A percentile compares a stretch with the other conserved stretches of the same genome.
Evolutionary conservation across 2,329 filamentous ascomycete species (phyloP).

Genomic region (Alternaria incomplexa): DNA sequence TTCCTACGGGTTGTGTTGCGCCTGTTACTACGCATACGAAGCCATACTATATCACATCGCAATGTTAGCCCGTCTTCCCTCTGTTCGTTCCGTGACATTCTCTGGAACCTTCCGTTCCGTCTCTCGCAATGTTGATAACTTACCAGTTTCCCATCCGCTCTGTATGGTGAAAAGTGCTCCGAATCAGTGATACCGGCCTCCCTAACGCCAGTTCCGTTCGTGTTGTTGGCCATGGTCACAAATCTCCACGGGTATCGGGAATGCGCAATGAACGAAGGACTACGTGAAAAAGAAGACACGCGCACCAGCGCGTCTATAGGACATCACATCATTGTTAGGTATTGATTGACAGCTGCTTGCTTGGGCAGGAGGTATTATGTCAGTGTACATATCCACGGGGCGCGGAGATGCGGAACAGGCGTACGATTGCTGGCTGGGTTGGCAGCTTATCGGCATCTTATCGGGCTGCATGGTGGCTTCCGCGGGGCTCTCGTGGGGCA

Average conservation of each 20-base stretch:
- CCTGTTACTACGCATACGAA: slow-evolving; percentile 71
- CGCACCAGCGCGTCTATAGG: slow-evolving; percentile 16
- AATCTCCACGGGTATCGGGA: not conserved
- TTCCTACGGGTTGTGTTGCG: slow-evolving; percentile 65
- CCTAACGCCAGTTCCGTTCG: slow-evolving; percentile 7
- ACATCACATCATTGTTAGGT: slow-evolving; percentile 49
- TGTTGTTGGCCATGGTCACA: not conserved
- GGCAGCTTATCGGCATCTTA: slow-evolving; percentile 10
- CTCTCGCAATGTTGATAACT: slow-evolving; percentile 10
- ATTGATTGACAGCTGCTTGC: slow-evolving; percentile 8
- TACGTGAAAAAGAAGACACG: not conserved
- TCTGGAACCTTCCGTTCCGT: no score
- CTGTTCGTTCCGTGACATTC: no score
- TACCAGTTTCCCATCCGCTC: slow-evolving; percentile 64
- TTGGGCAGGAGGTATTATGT: slow-evolving; percentile 14
- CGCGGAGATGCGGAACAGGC: slow-evolving; percentile 42
- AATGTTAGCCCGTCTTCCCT: no score
- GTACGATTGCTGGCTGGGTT: not conserved
- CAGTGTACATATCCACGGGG: slow-evolving; percentile 42
- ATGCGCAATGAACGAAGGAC: not conserved
- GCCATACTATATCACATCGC: slow-evolving; percentile 57
- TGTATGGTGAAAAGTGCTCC: slow-evolving; percentile 63
- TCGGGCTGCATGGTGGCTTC: slow-evolving; percentile 6
- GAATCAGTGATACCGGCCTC: slow-evolving; percentile 34
- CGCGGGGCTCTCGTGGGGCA: slow-evolving; percentile 5